A percentile compares a stretch with the other conserved stretches of the same genome.
phyloP scores from a whole-genome alignment of 257 asterid genomes.

The Petunia secreta region DNA sequence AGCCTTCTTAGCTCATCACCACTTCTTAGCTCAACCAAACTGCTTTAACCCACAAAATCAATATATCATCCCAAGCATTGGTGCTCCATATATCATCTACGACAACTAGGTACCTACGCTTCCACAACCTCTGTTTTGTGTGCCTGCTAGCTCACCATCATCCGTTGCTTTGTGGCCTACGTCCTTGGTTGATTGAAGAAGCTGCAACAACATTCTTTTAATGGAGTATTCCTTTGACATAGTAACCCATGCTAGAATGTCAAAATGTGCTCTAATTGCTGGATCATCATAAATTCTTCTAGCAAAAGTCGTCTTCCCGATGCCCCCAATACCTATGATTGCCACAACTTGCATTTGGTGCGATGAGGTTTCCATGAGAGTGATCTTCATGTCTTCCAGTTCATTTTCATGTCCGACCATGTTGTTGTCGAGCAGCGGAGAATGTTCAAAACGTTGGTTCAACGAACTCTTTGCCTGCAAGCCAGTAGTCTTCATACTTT shows the following conservation, averaged over 20 bases:
- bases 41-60: no score
- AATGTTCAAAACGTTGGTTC: not conserved
- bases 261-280: not conserved
- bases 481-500: not conserved
- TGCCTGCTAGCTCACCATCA: not conserved
- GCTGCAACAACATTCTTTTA: constrained; percentile 19
- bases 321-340: constrained; percentile 28
- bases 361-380: not conserved
- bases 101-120: constrained; percentile 27
- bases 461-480: not conserved
- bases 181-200: constrained; percentile 14
- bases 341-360: not conserved
- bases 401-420: not conserved
- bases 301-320: constrained; percentile 34
- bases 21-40: no score
- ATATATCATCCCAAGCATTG: constrained; percentile 14
- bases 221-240: constrained; percentile 1
- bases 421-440: not conserved
- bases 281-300: constrained; percentile 15
- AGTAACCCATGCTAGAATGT: constrained; percentile 27
- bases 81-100: constrained; percentile 30
- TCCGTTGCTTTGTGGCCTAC: constrained; percentile 8
- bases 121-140: not conserved
- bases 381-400: not conserved
- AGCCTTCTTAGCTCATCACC: no score